Conservation (phyloP, 495 filamentous ascomycete genomes). For the Penicillium ucsense region DNA sequence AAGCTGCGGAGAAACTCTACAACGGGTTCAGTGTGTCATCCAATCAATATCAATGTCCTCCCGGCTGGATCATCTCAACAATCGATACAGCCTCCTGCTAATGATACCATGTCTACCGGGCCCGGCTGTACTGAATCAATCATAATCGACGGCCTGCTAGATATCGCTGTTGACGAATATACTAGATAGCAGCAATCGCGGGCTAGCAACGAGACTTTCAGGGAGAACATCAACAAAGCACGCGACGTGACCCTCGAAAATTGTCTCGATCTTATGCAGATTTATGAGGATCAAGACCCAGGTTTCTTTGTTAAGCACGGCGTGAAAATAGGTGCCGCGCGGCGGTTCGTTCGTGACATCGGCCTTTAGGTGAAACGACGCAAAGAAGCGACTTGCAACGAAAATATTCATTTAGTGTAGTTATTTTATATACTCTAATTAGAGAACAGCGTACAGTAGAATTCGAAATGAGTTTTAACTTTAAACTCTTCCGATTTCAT, state of each 20-base stretch:
- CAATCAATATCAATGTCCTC: neutral
- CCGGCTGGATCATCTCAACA: neutral
- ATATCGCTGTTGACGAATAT: constrained; percentile 14
- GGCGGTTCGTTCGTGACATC: constrained; percentile 4
- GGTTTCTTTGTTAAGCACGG: constrained; percentile 14
- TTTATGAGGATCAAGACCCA: constrained; percentile 15
- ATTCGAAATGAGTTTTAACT: constrained; percentile 3
- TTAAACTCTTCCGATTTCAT: neutral
- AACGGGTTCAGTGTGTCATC: constrained; percentile 6
- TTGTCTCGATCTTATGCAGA: constrained; percentile 17
- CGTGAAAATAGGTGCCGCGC: constrained; percentile 15
- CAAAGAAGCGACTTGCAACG: neutral
- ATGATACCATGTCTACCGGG: neutral
- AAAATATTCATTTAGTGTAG: no score
- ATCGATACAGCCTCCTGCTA: neutral
- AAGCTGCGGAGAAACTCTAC: constrained; percentile 1
- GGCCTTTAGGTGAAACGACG: neutral
- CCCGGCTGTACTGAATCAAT: neutral
- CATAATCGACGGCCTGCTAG: neutral
- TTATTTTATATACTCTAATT: no score
- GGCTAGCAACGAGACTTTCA: constrained; percentile 7
- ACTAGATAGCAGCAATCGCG: constrained; percentile 13
- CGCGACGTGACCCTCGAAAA: constrained; percentile 12
- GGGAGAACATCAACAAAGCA: constrained; percentile 11
- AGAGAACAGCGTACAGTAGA: neutral